Evolutionary conservation across 2,329 filamentous ascomycete species (phyloP).

Genomic region (Canariomyces notabilis): DNA sequence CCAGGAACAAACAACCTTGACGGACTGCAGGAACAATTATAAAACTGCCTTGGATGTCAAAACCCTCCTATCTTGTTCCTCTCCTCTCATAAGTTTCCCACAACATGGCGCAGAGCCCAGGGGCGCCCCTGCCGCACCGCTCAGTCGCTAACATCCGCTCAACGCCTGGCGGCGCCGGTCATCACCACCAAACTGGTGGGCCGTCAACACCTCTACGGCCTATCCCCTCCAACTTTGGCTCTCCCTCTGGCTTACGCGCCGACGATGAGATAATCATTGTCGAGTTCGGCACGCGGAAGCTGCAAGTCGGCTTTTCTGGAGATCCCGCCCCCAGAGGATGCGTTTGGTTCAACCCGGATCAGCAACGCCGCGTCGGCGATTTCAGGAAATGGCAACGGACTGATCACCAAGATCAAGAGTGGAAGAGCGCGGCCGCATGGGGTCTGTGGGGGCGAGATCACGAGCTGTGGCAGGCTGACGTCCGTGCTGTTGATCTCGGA

Average conservation of each 20-base stretch:
- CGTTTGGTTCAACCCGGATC: conserved; percentile 67
- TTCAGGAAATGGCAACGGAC: conserved; percentile 67
- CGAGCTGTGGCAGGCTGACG: conserved; percentile 75
- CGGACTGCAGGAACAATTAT: no score
- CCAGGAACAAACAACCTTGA: neutral
- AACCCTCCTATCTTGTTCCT: no score
- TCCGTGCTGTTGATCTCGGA: conserved; percentile 68
- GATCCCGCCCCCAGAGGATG: conserved; percentile 70
- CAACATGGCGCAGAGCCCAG: no score
- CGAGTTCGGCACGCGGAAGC: conserved; percentile 72
- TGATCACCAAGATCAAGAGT: conserved; percentile 45
- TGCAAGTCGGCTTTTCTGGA: conserved; percentile 82
- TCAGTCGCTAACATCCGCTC: conserved; percentile 53
- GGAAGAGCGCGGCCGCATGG: conserved; percentile 41
- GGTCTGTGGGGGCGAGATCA: conserved; percentile 57
- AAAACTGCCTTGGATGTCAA: no score
- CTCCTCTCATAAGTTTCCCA: no score
- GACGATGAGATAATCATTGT: conserved; percentile 84
- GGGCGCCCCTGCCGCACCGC: conserved; percentile 49
- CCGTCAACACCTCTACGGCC: conserved; percentile 46
- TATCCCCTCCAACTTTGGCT: conserved; percentile 52
- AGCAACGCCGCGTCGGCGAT: conserved; percentile 74
- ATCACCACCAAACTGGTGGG: conserved; percentile 49
- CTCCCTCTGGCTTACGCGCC: conserved; percentile 56
- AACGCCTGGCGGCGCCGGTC: conserved; percentile 29